These are phyloP conservation scores for Fusarium musae DNA, from an alignment of 2,329 filamentous ascomycete species.

Conservation along the genomic window DNA sequence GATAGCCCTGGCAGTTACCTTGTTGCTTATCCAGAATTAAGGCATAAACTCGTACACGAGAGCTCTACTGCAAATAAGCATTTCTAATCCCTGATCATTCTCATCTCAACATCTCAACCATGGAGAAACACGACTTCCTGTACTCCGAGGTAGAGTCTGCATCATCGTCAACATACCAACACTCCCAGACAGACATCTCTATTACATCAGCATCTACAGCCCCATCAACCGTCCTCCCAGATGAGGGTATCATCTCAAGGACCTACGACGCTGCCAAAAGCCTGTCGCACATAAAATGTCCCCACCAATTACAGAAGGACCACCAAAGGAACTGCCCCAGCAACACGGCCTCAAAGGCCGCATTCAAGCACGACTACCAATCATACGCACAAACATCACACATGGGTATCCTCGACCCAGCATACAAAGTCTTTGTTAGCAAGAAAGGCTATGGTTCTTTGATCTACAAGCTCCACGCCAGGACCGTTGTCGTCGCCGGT, in stretches of 20 bases:
- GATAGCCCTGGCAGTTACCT: neutral
- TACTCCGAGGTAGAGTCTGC: neutral
- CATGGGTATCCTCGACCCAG: conserved; percentile 18
- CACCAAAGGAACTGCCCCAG: neutral
- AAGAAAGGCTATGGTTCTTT: neutral
- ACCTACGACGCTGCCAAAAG: neutral
- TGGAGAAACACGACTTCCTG: neutral
- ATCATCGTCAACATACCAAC: neutral
- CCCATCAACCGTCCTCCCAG: neutral
- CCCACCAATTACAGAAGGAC: neutral
- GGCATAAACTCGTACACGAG: neutral
- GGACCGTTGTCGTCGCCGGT: neutral
- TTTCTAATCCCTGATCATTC: neutral
- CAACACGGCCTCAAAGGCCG: neutral
- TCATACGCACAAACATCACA: conserved; percentile 12
- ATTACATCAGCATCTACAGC: neutral
- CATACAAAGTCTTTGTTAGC: conserved; percentile 8
- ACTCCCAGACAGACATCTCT: neutral
- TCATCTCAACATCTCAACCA: neutral
- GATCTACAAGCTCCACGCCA: conserved; percentile 5
- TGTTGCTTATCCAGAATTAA: neutral
- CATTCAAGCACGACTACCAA: neutral
- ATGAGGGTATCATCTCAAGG: neutral
- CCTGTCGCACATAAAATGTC: neutral
- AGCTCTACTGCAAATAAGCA: neutral